Base-by-base conservation (phyloP, 352 stramenopile genomes). In the Globisporangium takayamanum region DNA sequence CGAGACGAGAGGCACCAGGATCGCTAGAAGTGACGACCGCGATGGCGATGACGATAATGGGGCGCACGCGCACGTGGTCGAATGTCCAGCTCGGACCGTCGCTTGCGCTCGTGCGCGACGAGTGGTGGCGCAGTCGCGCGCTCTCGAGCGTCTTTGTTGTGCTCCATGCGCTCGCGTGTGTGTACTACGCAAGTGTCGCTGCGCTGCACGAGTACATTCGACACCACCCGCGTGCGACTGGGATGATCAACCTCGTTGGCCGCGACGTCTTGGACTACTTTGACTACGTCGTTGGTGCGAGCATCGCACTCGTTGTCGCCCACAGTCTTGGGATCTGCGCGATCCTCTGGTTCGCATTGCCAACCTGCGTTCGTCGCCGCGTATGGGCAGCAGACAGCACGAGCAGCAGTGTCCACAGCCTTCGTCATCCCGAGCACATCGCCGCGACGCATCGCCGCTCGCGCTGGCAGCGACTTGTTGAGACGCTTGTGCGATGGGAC, bases 131-230 rank as follows among this genome's bases (percentile, higher is more conserved):
- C 14, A 45, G 30, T 30, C 18, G 45, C 14, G 22, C 52, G 26
- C 12, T 59, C 18, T n/a, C 26, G n/a, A 28, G 44, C 30, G 12
- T 46, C 18, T 22, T 45, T 15, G n/a, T 36, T 1, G 42, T 59
- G 7, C 41, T 58, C 41, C 53, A 58, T 26, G n/a, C 25, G 3
- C 53, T 58, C 25, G 53, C 25, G 11, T 50, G 26, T 6, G 3
- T 45, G 1, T 59, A 44, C 42, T 59, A 45, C 42, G 26, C 15
- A 0, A 16, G 41, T 3, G 20, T 59, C 25, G 11, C 42, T 16
- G 49, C 49, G 53, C 26, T 59, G 15, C 26, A 59, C 33, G 16
- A 42, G 41, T 37, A 33, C 28, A 51, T 59, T 20, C 16, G 22
- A 8, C 12, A 15, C 11, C 22, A 36, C 1, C 18, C 41, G 2